Percentiles rank a stretch among this genome's conserved stretches.
These are phyloP conservation scores for Mycena metata DNA, from an alignment of 768 basidiomycete genomes.

Conservation along the genomic window DNA sequence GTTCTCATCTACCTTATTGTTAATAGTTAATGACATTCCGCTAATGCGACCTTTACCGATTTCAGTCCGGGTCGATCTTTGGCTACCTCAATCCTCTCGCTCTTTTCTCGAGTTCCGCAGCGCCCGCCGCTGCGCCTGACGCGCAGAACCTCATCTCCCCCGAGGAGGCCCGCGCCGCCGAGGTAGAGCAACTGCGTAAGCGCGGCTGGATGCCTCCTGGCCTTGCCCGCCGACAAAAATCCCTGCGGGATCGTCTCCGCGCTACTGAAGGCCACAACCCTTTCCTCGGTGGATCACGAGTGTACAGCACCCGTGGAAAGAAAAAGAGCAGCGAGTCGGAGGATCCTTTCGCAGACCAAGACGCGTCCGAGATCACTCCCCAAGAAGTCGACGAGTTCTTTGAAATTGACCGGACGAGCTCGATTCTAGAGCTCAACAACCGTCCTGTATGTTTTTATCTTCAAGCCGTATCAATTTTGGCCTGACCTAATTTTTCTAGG, in stretches of 20 bases:
- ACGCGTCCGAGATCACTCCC: slow-evolving; percentile 35
- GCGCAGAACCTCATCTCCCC: slow-evolving; percentile 31
- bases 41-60: slow-evolving; percentile 30
- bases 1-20: slow-evolving; percentile 27
- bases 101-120: slow-evolving; percentile 27
- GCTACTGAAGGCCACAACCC: slow-evolving; percentile 36
- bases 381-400: slow-evolving; percentile 43
- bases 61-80: slow-evolving; percentile 34
- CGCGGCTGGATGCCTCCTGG: slow-evolving; percentile 43
- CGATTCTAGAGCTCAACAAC: slow-evolving; percentile 37
- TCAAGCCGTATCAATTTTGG: too few species aligned
- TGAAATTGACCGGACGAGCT: slow-evolving; percentile 40
- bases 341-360: slow-evolving; percentile 38
- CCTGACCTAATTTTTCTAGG: background rate
- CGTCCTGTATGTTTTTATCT: slow-evolving; percentile 27
- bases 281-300: slow-evolving; percentile 38
- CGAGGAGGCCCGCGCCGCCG: slow-evolving; percentile 36
- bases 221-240: slow-evolving; percentile 37
- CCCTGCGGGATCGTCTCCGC: slow-evolving; percentile 36
- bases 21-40: slow-evolving; percentile 25
- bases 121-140: slow-evolving; percentile 22
- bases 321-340: slow-evolving; percentile 25
- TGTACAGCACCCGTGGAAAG: slow-evolving; percentile 28
- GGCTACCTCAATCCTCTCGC: slow-evolving; percentile 40
- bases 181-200: slow-evolving; percentile 40